phyloP scores from a whole-genome alignment of 345 rosid species.

The Citrus trifoliata region DNA sequence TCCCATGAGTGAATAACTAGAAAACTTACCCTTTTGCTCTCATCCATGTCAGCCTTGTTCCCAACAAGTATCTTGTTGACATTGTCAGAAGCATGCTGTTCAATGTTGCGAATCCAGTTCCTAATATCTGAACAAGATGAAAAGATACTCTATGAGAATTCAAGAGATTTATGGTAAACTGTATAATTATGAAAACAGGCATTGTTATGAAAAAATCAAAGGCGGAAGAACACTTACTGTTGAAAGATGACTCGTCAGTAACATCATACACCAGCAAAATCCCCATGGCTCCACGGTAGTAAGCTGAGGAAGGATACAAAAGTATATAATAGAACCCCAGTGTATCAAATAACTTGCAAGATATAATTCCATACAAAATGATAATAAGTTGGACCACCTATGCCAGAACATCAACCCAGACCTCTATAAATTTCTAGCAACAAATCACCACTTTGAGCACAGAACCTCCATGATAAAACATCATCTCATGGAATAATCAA shows the following conservation, averaged over 20 bases:
- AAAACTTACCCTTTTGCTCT: conserved; percentile 78
- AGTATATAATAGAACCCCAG: conserved; percentile 11
- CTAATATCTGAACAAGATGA: conserved; percentile 61
- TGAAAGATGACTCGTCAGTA: conserved; percentile 80
- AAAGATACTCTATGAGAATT: conserved; percentile 10
- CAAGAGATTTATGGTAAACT: conserved; percentile 3
- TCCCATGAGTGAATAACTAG: background rate
- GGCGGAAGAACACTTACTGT: conserved; percentile 37
- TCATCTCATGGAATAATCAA: background rate
- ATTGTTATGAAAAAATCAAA: background rate
- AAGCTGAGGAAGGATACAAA: conserved; percentile 39
- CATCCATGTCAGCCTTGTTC: conserved; percentile 99
- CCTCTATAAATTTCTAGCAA: background rate
- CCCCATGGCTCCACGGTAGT: conserved; percentile 88
- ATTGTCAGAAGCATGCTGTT: conserved; percentile 96
- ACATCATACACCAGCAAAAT: conserved; percentile 79
- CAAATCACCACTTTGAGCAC: background rate
- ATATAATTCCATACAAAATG: background rate
- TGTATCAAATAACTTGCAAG: background rate
- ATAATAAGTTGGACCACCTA: background rate
- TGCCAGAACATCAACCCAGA: background rate
- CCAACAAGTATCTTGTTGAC: conserved; percentile 93
- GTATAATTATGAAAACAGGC: background rate
- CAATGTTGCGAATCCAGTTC: conserved; percentile 99
- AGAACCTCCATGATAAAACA: background rate